Conservation (phyloP, 108 stramenopile species). For the Cyclotella sp. region DNA sequence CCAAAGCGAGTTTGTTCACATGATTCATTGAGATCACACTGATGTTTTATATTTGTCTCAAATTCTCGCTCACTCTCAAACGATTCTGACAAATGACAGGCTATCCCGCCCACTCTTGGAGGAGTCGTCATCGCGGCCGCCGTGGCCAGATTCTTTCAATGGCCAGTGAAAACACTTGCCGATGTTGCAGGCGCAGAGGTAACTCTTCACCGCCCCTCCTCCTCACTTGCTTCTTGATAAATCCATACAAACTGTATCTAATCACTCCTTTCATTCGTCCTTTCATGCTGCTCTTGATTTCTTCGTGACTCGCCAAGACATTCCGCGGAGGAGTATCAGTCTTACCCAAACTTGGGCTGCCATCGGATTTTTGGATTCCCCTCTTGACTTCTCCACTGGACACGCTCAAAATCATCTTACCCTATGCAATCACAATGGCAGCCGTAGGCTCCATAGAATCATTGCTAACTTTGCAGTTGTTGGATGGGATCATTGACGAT, state of each 20-base stretch:
- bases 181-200: constrained; percentile 25
- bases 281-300: not conserved
- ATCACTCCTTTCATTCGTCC: no score
- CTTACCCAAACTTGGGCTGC: constrained; percentile 67
- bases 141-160: constrained; percentile 48
- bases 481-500: constrained; percentile 82
- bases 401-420: constrained; percentile 61
- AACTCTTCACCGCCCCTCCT: not conserved
- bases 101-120: constrained; percentile 70
- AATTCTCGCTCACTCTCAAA: no score
- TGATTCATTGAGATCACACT: not conserved
- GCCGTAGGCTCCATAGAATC: constrained; percentile 77
- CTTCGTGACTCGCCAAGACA: constrained; percentile 51
- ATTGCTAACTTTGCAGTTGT: constrained; percentile 77
- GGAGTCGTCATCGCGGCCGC: constrained; percentile 61
- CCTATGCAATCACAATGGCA: constrained; percentile 81
- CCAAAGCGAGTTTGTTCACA: constrained; percentile 21
- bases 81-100: not conserved
- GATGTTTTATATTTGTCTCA: not conserved
- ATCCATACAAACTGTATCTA: no score
- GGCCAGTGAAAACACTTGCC: constrained; percentile 69
- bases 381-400: constrained; percentile 59
- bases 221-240: not conserved
- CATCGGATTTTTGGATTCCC: constrained; percentile 47
- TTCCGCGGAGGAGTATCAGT: constrained; percentile 76